Conservation (phyloP, 768 basidiomycete genomes). For the Boletus insuetus region DNA sequence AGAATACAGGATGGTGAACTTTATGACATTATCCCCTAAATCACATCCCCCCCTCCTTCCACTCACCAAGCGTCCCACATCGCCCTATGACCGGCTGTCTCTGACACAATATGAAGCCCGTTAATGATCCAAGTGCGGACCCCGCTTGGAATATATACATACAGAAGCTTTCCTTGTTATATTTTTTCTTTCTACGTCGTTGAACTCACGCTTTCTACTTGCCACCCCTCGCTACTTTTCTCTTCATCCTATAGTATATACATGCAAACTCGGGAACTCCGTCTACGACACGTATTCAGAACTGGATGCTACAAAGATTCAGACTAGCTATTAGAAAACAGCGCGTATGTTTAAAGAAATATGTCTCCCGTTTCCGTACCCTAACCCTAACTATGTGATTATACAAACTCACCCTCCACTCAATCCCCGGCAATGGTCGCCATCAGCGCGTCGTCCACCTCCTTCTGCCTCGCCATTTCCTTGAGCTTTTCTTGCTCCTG, state of each 20-base stretch:
- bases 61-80: background rate
- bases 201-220: constrained; percentile 12
- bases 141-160: constrained; percentile 12
- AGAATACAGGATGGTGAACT: constrained; percentile 77
- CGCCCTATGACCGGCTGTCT: too few species aligned
- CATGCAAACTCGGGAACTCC: constrained; percentile 2
- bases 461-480: constrained; percentile 51
- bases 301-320: background rate
- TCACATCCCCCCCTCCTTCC: background rate
- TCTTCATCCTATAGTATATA: background rate
- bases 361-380: background rate
- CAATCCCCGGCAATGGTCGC: constrained; percentile 37
- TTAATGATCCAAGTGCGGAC: constrained; percentile 13
- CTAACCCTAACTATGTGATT: background rate
- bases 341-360: constrained; percentile 5
- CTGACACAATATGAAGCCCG: constrained; percentile 3
- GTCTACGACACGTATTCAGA: constrained; percentile 7
- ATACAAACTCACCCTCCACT: background rate
- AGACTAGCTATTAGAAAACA: constrained; percentile 9
- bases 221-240: background rate
- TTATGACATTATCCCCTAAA: constrained; percentile 67
- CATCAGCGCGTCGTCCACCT: constrained; percentile 65
- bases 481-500: constrained; percentile 53
- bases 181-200: background rate
- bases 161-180: constrained; percentile 3